These are phyloP conservation scores for Lecanicillium sp. DNA, from an alignment of 2,329 filamentous ascomycete genomes.

Conservation along the genomic window DNA sequence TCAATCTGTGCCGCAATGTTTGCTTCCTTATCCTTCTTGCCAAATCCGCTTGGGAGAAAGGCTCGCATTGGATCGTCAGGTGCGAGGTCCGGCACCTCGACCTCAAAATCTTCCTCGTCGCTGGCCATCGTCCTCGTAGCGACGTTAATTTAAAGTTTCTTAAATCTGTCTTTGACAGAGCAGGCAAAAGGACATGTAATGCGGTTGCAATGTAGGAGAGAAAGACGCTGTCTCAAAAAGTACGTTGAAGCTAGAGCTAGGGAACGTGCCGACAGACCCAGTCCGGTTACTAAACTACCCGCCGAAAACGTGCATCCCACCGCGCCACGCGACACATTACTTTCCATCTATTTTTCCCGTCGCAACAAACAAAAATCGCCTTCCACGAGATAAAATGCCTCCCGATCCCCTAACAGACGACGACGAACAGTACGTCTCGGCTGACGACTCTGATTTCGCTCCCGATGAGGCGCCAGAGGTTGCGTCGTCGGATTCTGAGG, in stretches of 20 bases:
- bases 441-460: conserved; percentile 67
- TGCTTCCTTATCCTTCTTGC: conserved; percentile 66
- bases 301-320: too few relatives aligned
- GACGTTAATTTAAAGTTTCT: too few relatives aligned
- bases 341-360: too few relatives aligned
- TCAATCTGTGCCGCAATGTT: conserved; percentile 77
- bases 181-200: too few relatives aligned
- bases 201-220: too few relatives aligned
- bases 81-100: conserved; percentile 45
- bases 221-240: conserved; percentile 4
- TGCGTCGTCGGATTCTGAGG: conserved; percentile 43
- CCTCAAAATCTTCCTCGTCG: conserved; percentile 46
- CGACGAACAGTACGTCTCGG: conserved; percentile 56
- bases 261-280: too few relatives aligned
- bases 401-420: conserved; percentile 32
- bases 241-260: too few relatives aligned
- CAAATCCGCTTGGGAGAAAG: conserved; percentile 77
- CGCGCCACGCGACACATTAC: too few relatives aligned
- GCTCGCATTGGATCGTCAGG: conserved; percentile 63
- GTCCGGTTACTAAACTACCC: too few relatives aligned
- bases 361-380: neutral
- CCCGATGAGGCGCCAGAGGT: conserved; percentile 45
- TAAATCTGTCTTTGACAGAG: too few relatives aligned
- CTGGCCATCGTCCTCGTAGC: conserved; percentile 54
- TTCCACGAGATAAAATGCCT: conserved; percentile 28